These are phyloP conservation scores for Fusarium miscanthi DNA, from an alignment of 2,329 filamentous ascomycete genomes.

Conservation along the genomic window DNA sequence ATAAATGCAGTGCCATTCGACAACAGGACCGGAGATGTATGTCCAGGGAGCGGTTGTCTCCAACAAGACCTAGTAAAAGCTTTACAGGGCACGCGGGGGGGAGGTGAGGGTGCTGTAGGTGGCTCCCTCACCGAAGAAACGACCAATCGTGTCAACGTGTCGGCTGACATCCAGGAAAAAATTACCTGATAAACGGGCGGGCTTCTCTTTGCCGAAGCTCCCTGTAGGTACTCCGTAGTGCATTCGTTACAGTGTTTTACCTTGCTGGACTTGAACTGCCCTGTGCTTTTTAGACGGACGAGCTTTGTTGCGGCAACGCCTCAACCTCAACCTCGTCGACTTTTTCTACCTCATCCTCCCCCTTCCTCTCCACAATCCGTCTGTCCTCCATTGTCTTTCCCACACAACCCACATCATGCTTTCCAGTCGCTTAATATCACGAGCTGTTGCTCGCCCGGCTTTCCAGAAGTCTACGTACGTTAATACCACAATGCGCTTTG, in stretches of 20 bases:
- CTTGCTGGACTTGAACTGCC: constrained; percentile 12
- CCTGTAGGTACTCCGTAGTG: constrained; percentile 10
- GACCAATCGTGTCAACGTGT: constrained; percentile 22
- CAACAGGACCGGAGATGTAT: constrained; percentile 41
- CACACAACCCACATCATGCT: constrained; percentile 60
- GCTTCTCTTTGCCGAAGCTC: constrained; percentile 43
- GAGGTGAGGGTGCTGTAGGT: constrained; percentile 27
- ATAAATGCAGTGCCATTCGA: constrained; percentile 10
- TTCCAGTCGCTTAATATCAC: constrained; percentile 69
- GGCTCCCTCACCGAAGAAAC: constrained; percentile 14
- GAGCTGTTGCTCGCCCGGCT: constrained; percentile 66
- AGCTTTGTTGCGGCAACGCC: constrained; percentile 43
- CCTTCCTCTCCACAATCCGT: constrained; percentile 36
- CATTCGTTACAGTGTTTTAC: constrained; percentile 5
- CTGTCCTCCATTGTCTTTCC: constrained; percentile 42
- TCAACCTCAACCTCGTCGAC: constrained; percentile 42
- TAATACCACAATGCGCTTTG: constrained; percentile 15
- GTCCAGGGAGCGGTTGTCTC: constrained; percentile 34
- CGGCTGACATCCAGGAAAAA: constrained; percentile 31
- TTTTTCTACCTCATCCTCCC: constrained; percentile 37
- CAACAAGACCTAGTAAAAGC: not conserved
- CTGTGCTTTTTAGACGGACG: constrained; percentile 37
- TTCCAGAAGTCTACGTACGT: constrained; percentile 67
- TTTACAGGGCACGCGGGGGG: constrained; percentile 4
- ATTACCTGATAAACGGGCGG: constrained; percentile 40